Percentiles rank a stretch among this genome's conserved stretches.
phyloP scores from a whole-genome alignment of 2,329 filamentous ascomycete species.

The Neofusicoccum cordaticola region DNA sequence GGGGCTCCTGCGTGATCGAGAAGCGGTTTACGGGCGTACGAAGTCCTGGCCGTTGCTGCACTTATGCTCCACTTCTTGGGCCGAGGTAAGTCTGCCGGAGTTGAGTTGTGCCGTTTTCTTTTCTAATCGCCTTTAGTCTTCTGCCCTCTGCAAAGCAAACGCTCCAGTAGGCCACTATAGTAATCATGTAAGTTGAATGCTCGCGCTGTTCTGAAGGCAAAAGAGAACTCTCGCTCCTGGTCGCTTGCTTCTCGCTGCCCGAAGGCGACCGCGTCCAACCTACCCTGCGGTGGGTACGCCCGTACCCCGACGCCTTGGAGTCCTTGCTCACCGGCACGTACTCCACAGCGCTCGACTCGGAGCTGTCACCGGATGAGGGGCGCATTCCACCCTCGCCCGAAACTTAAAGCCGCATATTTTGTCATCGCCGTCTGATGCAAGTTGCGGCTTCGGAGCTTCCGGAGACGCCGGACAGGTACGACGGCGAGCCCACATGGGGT shows the following conservation, averaged over 20 bases:
- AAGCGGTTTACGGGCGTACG: slow-evolving; percentile 2
- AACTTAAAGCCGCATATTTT: not conserved
- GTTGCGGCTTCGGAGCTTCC: not conserved
- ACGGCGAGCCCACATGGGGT: no score
- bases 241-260: no score
- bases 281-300: no score
- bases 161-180: no score
- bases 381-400: not conserved
- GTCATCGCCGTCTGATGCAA: not conserved
- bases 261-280: no score
- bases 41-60: not conserved
- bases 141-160: no score
- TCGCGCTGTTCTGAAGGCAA: no score
- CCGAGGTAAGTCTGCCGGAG: not conserved
- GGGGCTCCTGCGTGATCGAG: not conserved
- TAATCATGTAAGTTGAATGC: no score
- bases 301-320: not conserved
- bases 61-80: slow-evolving; percentile 5
- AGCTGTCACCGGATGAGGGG: not conserved
- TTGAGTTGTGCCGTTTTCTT: not conserved
- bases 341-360: not conserved
- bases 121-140: not conserved
- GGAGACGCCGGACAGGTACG: not conserved
- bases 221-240: no score
- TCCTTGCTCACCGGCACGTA: not conserved